phyloP scores from a whole-genome alignment of 208 protist species.

The Trypanosoma cruzi region DNA sequence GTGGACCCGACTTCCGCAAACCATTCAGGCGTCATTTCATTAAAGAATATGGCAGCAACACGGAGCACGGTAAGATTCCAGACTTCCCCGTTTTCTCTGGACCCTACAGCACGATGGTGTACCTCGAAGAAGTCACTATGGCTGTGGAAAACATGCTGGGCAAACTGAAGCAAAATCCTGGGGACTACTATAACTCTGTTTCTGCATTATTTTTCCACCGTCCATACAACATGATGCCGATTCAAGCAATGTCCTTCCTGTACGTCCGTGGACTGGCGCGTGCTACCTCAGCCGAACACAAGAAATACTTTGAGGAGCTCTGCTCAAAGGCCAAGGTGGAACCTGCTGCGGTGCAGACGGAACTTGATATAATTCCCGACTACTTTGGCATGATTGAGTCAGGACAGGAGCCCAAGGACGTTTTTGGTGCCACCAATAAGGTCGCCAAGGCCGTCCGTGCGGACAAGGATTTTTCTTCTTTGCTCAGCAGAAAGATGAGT shows the following conservation, averaged over 20 bases:
- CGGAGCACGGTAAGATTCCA: conserved; percentile 75
- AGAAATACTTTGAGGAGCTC: conserved; percentile 60
- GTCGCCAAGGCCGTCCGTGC: conserved; percentile 82
- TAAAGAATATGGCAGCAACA: conserved; percentile 73
- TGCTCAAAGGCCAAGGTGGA: conserved; percentile 67
- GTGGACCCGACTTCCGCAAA: conserved; percentile 92
- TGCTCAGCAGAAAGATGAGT: conserved; percentile 88
- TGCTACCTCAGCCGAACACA: conserved; percentile 66
- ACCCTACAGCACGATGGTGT: conserved; percentile 89
- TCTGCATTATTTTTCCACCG: conserved; percentile 91
- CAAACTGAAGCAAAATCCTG: conserved; percentile 55
- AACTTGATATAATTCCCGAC: conserved; percentile 65
- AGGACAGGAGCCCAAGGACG: conserved; percentile 70
- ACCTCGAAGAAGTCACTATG: conserved; percentile 88
- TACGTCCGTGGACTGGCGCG: conserved; percentile 85
- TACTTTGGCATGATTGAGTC: conserved; percentile 84
- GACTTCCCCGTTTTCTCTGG: conserved; percentile 93
- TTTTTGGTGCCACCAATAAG: conserved; percentile 73
- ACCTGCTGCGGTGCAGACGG: conserved; percentile 45
- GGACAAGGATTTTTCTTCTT: conserved; percentile 74
- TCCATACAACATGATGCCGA: conserved; percentile 94
- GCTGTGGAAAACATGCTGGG: conserved; percentile 89
- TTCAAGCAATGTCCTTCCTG: conserved; percentile 90
- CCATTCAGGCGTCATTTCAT: conserved; percentile 89
- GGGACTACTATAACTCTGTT: conserved; percentile 89